These are phyloP conservation scores for Aspergillus thermomutatus DNA, from an alignment of 2,329 filamentous ascomycete genomes.

Conservation along the genomic window DNA sequence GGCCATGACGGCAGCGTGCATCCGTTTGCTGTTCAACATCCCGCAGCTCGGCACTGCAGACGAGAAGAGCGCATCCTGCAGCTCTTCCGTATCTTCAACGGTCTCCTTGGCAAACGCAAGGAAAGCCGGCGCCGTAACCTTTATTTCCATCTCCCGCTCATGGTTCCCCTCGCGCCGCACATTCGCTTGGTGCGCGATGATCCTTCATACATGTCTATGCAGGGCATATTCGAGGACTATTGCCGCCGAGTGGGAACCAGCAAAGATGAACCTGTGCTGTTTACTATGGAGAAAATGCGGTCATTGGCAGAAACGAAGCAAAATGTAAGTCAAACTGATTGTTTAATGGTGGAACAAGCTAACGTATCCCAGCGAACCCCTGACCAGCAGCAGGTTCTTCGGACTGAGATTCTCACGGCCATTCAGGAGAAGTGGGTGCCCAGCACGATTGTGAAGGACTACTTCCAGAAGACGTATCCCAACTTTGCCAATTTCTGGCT, in stretches of 20 bases:
- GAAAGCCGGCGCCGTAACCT: slow-evolving; percentile 90
- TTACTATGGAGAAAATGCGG: slow-evolving; percentile 91
- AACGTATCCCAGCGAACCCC: slow-evolving; percentile 42
- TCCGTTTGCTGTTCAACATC: slow-evolving; percentile 93
- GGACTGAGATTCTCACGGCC: slow-evolving; percentile 87
- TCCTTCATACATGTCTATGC: slow-evolving; percentile 86
- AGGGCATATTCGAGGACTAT: slow-evolving; percentile 94
- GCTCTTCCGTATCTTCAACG: slow-evolving; percentile 96
- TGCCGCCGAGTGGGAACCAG: slow-evolving; percentile 81
- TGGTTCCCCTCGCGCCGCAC: slow-evolving; percentile 91
- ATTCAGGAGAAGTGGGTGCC: slow-evolving; percentile 94
- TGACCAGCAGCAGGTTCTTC: slow-evolving; percentile 69
- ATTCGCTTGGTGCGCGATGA: slow-evolving; percentile 96
- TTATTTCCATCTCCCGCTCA: slow-evolving; percentile 92
- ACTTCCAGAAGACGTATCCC: slow-evolving; percentile 84
- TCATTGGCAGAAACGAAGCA: slow-evolving; percentile 68
- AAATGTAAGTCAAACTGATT: slow-evolving; percentile 34
- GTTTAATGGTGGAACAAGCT: slow-evolving; percentile 15
- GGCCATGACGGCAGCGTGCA: slow-evolving; percentile 98
- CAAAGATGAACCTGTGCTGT: slow-evolving; percentile 93
- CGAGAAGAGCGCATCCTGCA: slow-evolving; percentile 94
- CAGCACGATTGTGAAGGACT: slow-evolving; percentile 75
- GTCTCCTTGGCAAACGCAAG: slow-evolving; percentile 85
- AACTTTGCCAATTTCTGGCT: slow-evolving; percentile 95
- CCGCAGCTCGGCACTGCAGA: slow-evolving; percentile 84